A percentile compares a stretch with the other conserved stretches of the same genome.
phyloP scores from a whole-genome alignment of 192 early-diverging fungal genomes.

The Gorgonomyces haynaldii region DNA sequence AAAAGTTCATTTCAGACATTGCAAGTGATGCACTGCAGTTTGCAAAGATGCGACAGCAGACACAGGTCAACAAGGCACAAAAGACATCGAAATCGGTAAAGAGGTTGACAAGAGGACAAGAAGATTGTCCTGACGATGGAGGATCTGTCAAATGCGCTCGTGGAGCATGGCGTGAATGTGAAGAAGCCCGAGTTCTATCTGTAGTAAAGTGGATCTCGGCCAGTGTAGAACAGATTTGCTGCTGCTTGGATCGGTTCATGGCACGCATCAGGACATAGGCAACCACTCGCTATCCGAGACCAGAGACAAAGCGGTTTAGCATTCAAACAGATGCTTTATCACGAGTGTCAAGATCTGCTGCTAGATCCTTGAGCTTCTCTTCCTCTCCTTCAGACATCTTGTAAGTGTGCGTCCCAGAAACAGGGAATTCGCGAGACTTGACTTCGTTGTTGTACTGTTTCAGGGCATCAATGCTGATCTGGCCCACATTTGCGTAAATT shows the following conservation, averaged over 20 bases:
- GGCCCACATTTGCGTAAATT: conserved; percentile 65
- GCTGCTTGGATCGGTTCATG: too few species aligned
- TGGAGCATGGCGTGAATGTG: conserved; percentile 88
- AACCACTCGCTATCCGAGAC: too few species aligned
- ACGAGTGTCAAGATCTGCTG: conserved; percentile 1
- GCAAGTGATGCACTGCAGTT: conserved; percentile 77
- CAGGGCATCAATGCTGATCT: conserved; percentile 61
- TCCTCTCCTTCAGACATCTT: conserved; percentile 48
- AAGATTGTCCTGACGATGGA: conserved; percentile 82
- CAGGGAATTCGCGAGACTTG: conserved; percentile 63
- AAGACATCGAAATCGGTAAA: background rate
- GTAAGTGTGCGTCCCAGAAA: conserved; percentile 62
- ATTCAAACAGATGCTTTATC: too few species aligned
- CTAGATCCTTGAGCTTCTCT: conserved; percentile 34
- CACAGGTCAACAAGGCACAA: background rate
- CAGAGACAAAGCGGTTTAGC: too few species aligned
- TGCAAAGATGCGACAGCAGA: conserved; percentile 63
- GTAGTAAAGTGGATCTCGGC: conserved; percentile 36
- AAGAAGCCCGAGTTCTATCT: conserved; percentile 91
- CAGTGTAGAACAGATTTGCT: too few species aligned
- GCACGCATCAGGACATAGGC: too few species aligned
- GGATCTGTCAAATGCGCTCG: conserved; percentile 76
- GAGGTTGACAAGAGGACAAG: conserved; percentile 13
- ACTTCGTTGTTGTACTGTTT: conserved; percentile 68
- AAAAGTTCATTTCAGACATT: conserved; percentile 79